Evolutionary conservation across 371 early-diverging fungal species (phyloP), one percentile per base, ranked within the genome.

Genomic region (Basidiobolus meristosporus): DNA sequence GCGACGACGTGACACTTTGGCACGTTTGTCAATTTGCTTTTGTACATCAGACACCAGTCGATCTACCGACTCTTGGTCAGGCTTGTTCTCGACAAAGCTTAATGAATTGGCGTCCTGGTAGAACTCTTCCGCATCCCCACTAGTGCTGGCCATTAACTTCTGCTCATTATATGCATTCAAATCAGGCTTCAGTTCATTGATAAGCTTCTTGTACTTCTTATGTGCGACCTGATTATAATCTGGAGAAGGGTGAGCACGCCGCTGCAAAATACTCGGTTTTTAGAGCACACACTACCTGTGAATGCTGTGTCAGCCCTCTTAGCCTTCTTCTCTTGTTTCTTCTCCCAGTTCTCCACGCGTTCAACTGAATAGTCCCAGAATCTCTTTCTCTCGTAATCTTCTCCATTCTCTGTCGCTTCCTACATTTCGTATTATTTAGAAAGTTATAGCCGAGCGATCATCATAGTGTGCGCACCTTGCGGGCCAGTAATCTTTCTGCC

Each of bases 331-430:
- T 63, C 65, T 63, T 75, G 62, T 56, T 76, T 85, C 47, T 76
- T 69, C 31, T 91, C 77, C 80, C 88, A 93, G 26, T 62, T 59
- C 42, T 87, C 88, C 0, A 86, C 89, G 7, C 70, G 70, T 52
- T 93, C 90, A 2, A 73, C 81, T 30, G 87, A 79, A 46, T 86
- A 91, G 21, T 69, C 67, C 80, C 82, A 72, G 41, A 73, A 77
- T 45, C 77, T 65, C 5, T 68, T 61, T 22, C 95, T 65, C 50
- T 88, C 86, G 48, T 74, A 85, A 50, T 91, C 87, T 20, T 65
- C 63, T 3, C 87, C 90, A 9, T 54, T 60, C 18, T 78, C 77
- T 51, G 63, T 52, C n/a, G 67, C 66, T 40, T 75, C 63, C 41
- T 71, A 59, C 20, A 48, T 60, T 1, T 40, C 14, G 7, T 31